Conservation (phyloP, 208 protist species). For the Vickermania ingenoplastis region DNA sequence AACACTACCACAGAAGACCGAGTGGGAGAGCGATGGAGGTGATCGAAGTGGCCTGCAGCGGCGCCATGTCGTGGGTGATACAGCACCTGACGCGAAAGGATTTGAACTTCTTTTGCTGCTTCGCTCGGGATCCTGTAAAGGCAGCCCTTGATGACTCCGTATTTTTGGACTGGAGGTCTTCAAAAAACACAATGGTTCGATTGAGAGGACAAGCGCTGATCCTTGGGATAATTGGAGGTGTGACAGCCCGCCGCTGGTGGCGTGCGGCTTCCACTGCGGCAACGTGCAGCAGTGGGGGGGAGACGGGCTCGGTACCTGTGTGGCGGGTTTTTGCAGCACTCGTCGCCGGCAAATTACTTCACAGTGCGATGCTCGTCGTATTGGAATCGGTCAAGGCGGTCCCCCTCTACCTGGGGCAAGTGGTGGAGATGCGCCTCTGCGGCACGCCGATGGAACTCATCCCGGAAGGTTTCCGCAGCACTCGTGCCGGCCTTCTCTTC, state of each 20-base stretch:
- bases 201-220: not conserved
- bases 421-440: not conserved
- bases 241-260: not conserved
- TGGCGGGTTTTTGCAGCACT: too few relatives aligned
- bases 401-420: not conserved
- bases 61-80: not conserved
- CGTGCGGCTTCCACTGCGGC: not conserved
- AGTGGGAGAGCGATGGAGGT: not conserved
- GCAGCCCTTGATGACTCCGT: not conserved
- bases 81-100: not conserved
- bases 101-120: not conserved
- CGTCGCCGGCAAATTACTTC: not conserved
- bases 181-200: not conserved
- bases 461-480: not conserved
- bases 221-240: not conserved
- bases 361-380: not conserved
- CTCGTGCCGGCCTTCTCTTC: not conserved
- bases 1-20: too few relatives aligned
- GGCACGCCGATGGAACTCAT: not conserved
- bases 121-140: not conserved
- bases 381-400: not conserved
- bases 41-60: not conserved
- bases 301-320: not conserved
- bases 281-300: not conserved
- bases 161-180: not conserved